Evolutionary conservation across 1,139 yeast genomes (phyloP), one percentile per base, ranked within the genome.

Genomic region (Debaryomycetaceae sp.): DNA sequence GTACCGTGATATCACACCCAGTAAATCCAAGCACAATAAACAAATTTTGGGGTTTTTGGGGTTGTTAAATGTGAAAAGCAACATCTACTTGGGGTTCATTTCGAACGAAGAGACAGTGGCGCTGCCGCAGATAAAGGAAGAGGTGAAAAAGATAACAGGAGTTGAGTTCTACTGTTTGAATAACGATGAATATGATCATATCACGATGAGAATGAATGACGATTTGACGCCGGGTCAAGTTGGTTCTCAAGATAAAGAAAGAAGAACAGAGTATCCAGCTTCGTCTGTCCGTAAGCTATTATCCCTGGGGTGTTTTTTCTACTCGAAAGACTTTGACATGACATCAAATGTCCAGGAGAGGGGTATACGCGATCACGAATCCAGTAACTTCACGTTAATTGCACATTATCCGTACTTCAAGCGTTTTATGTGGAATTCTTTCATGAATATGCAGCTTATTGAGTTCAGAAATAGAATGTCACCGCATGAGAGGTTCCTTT

Each of bases 91-190:
- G 23, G 84, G 84, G 1, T 76, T 84, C 40, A 75, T 86, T 36
- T 77, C 85, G 3, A 70, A 74, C 20, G 72, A 78, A n/a, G 65
- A 66, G 29, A 75, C 75, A 36, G 80, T 81, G 11, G 93, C 87
- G 0, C 75, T 81, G 20, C 83, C 87, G 0, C 66, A 80, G 24
- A 66, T 80, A 0, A 67, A 73, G 5, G 87, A 84, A 46, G 69
- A 67, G 39, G 69, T 86, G 13, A 69, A 69, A 49, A 71, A 66
- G 42, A 76, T 86, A 6, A 67, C 76, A 20, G 80, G 76, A 14
- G 85, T 83, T 1, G 83, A 80, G 45, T 83, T 84, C 55, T 76
- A 75, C 49, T 84, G 90, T 53, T 66, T 86, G 42, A 80, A 79
- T 50, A 76, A 75, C 40, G 81, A 78, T 44, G 74, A 71, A 39